phyloP scores from a whole-genome alignment of 2,329 filamentous ascomycete genomes.

The Metarhizium anisopliae region DNA sequence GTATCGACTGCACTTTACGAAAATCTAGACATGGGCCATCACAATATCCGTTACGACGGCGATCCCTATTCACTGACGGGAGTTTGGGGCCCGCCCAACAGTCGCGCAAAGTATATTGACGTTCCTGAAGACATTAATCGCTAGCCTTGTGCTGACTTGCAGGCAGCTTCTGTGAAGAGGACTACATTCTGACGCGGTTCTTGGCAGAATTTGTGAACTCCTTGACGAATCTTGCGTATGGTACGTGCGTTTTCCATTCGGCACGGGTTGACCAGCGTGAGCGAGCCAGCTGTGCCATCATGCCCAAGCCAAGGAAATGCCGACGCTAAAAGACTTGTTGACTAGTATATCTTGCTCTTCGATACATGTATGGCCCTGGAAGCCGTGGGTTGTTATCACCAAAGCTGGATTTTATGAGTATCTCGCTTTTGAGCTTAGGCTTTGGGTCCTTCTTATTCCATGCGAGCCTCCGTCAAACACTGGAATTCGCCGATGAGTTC shows the following conservation, averaged over 20 bases:
- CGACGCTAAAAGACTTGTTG: background rate
- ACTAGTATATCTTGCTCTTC: slow-evolving; percentile 32
- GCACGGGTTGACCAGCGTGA: background rate
- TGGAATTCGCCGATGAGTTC: slow-evolving; percentile 45
- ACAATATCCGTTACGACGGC: slow-evolving; percentile 26
- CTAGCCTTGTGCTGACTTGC: slow-evolving; percentile 6
- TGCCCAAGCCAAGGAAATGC: background rate
- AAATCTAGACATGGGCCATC: slow-evolving; percentile 19
- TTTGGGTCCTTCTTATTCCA: slow-evolving; percentile 35
- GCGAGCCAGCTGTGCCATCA: background rate
- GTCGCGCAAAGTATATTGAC: slow-evolving; percentile 25
- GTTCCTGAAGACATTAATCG: background rate
- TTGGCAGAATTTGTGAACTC: slow-evolving; percentile 36
- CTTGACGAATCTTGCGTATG: slow-evolving; percentile 30
- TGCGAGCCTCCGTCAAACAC: slow-evolving; percentile 32
- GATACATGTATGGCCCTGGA: slow-evolving; percentile 24
- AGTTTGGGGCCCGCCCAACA: slow-evolving; percentile 30
- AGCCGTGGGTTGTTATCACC: slow-evolving; percentile 21
- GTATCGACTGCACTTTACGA: too few species aligned
- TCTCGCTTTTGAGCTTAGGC: slow-evolving; percentile 31
- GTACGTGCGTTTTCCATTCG: slow-evolving; percentile 38
- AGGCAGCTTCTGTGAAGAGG: slow-evolving; percentile 34
- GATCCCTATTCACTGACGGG: slow-evolving; percentile 24
- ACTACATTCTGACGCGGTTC: slow-evolving; percentile 35
- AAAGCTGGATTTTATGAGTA: slow-evolving; percentile 30